Evolutionary conservation across 1,284 basidiomycete species (phyloP).

Genomic region (Trichosporon sp.): DNA sequence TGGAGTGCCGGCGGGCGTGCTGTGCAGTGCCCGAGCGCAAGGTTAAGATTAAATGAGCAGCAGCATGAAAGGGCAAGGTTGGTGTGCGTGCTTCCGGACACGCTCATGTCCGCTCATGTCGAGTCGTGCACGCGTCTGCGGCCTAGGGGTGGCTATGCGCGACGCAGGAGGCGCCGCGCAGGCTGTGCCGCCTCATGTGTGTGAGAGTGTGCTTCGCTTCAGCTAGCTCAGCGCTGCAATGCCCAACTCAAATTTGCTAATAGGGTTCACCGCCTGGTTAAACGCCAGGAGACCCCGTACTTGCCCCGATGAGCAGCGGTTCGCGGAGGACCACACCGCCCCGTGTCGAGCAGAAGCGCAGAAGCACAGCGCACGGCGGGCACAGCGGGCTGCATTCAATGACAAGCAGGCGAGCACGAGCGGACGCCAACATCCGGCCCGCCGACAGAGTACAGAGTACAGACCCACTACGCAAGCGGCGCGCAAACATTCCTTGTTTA

Average conservation of each 20-base stretch:
- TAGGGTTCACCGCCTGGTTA: background rate
- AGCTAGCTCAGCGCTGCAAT: background rate
- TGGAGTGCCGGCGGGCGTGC: too few species aligned
- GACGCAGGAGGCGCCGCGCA: too few species aligned
- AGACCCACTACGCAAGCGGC: background rate
- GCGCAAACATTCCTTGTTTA: too few species aligned
- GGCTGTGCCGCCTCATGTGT: too few species aligned
- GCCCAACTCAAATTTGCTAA: background rate
- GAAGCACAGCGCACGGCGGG: background rate
- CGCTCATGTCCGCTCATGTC: background rate
- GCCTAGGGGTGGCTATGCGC: background rate
- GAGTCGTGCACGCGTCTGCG: background rate
- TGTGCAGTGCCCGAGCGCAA: background rate
- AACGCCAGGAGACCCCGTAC: background rate
- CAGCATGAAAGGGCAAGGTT: background rate
- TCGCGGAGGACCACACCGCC: too few species aligned
- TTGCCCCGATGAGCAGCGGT: too few species aligned
- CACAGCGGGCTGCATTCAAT: too few species aligned
- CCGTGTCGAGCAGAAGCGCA: too few species aligned
- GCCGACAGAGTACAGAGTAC: background rate
- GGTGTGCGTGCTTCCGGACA: background rate
- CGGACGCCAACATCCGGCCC: background rate
- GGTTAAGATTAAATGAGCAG: background rate
- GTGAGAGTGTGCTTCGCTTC: too few species aligned
- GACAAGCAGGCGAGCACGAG: background rate